A percentile compares a stretch with the other conserved stretches of the same genome.
Conservation (phyloP, 345 rosid species). For the Limnanthes douglasii region DNA sequence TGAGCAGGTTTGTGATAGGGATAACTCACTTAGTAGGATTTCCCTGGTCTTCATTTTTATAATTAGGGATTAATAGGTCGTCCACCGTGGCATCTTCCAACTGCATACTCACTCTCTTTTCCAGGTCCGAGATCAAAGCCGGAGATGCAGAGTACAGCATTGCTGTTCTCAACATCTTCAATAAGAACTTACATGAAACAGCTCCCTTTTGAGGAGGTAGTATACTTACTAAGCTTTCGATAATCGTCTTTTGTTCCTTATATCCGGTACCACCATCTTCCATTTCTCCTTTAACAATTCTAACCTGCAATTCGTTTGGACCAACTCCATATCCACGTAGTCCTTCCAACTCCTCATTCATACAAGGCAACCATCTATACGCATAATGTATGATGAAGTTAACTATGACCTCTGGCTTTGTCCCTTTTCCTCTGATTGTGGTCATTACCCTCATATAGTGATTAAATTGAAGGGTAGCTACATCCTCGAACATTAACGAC, state of each 20-base stretch:
- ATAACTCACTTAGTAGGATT: slow-evolving; percentile 31
- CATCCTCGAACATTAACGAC: slow-evolving; percentile 41
- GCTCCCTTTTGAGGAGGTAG: slow-evolving; percentile 51
- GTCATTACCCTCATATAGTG: slow-evolving; percentile 65
- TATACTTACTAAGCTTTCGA: slow-evolving; percentile 61
- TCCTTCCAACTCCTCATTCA: slow-evolving; percentile 48
- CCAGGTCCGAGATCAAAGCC: slow-evolving; percentile 66
- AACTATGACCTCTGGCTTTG: slow-evolving; percentile 37
- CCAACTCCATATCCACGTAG: slow-evolving; percentile 35
- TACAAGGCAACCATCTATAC: slow-evolving; percentile 31
- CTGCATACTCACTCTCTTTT: slow-evolving; percentile 46
- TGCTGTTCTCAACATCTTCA: slow-evolving; percentile 60
- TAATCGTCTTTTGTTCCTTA: slow-evolving; percentile 35
- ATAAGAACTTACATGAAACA: slow-evolving; percentile 52
- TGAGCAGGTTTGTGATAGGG: no score
- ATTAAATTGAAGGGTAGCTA: slow-evolving; percentile 38
- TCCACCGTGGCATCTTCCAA: slow-evolving; percentile 51
- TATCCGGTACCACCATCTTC: slow-evolving; percentile 22
- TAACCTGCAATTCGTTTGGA: slow-evolving; percentile 46
- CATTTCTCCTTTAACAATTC: slow-evolving; percentile 21
- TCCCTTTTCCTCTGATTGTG: slow-evolving; percentile 37
- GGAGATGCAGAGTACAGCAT: slow-evolving; percentile 54
- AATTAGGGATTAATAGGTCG: slow-evolving; percentile 73
- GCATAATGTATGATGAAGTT: slow-evolving; percentile 50
- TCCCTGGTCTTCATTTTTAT: slow-evolving; percentile 36